Evolutionary conservation across 306 rosid species (phyloP).

Genomic region (Oemleria cerasiformis): DNA sequence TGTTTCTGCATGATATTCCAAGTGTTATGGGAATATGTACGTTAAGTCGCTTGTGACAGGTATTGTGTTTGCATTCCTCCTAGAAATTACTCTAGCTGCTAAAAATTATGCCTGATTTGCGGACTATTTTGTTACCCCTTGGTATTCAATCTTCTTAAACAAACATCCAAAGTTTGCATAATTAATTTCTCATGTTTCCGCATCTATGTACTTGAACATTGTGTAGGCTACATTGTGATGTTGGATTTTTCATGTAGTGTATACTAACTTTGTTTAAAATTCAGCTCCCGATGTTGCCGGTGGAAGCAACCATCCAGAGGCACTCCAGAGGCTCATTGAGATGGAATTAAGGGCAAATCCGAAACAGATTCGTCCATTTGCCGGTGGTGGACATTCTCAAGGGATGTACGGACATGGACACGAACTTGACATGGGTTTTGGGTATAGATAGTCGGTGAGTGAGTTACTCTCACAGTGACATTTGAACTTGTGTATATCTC

Average conservation of each 20-base stretch:
- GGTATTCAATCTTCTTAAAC: background rate
- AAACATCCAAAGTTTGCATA: background rate
- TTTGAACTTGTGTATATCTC: slow-evolving; percentile 44
- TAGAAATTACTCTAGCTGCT: background rate
- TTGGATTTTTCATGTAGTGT: background rate
- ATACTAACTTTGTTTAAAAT: slow-evolving; percentile 14
- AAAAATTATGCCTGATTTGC: background rate
- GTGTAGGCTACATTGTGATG: background rate
- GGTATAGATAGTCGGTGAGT: slow-evolving; percentile 49
- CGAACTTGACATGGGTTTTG: slow-evolving; percentile 85
- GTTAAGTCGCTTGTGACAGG: background rate
- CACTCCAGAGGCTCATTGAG: slow-evolving; percentile 77
- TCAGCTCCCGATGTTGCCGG: slow-evolving; percentile 60
- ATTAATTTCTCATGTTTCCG: background rate
- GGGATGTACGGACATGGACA: slow-evolving; percentile 56
- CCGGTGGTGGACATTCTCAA: slow-evolving; percentile 45
- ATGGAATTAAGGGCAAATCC: slow-evolving; percentile 77
- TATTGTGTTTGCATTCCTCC: background rate
- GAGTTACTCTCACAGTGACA: background rate
- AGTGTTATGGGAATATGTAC: slow-evolving; percentile 3
- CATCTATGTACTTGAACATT: background rate
- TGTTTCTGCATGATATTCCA: background rate
- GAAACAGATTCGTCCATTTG: slow-evolving; percentile 40
- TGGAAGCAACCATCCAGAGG: slow-evolving; percentile 77
- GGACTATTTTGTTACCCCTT: background rate